A percentile compares a stretch with the other conserved stretches of the same genome.
These are phyloP conservation scores for Spirogloea muscicola DNA, from an alignment of 139 green algal genomes.

Conservation along the genomic window DNA sequence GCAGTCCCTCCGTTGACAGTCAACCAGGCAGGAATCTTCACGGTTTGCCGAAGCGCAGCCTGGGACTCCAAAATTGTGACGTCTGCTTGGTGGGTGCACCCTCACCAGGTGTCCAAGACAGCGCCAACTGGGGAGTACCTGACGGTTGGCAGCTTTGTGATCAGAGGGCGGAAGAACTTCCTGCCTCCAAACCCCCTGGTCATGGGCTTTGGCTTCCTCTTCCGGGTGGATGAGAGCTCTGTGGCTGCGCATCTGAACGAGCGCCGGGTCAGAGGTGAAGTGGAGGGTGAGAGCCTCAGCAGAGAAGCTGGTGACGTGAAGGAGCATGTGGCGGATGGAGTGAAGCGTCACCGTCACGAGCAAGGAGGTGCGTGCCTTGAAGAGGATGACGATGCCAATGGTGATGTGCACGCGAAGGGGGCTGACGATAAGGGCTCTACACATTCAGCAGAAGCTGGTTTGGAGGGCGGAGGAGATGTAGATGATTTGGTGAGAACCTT, in stretches of 20 bases:
- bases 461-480: too few relatives aligned
- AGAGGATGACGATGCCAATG: constrained; percentile 17
- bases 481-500: too few relatives aligned
- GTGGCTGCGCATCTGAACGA: constrained; percentile 79
- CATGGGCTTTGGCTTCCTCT: constrained; percentile 88
- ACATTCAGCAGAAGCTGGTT: too few relatives aligned
- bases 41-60: constrained; percentile 78
- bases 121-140: constrained; percentile 91
- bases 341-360: neutral
- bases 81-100: constrained; percentile 89
- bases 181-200: constrained; percentile 85
- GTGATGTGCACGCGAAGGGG: too few relatives aligned
- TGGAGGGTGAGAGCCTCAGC: too few relatives aligned
- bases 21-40: constrained; percentile 61
- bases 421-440: too few relatives aligned
- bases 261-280: constrained; percentile 33
- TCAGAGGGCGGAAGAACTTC: constrained; percentile 93
- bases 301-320: constrained; percentile 7
- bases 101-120: constrained; percentile 89
- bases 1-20: constrained; percentile 73
- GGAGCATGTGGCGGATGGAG: constrained; percentile 4
- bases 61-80: constrained; percentile 92
- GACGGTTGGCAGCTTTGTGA: constrained; percentile 84
- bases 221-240: constrained; percentile 75
- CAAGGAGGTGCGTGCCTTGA: neutral